Evolutionary conservation across 306 rosid species (phyloP).

Genomic region (Lupinus albus): DNA sequence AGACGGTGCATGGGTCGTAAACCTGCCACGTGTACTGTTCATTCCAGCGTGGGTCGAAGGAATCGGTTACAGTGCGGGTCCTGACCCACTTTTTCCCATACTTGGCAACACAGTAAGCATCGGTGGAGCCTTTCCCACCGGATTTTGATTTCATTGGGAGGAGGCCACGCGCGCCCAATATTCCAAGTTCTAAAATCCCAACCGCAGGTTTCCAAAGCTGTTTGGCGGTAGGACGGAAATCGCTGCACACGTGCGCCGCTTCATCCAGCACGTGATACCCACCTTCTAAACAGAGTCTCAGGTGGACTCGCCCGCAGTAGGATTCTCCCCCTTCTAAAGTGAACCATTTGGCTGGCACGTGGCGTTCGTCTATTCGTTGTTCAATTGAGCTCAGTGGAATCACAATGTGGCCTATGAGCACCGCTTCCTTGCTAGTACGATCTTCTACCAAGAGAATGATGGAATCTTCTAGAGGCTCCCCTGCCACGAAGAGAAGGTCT

Average conservation of each 20-base stretch:
- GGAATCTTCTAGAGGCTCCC: constrained; percentile 90
- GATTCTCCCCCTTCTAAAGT: constrained; percentile 51
- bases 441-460: constrained; percentile 72
- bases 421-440: constrained; percentile 64
- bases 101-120: constrained; percentile 84
- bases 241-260: constrained; percentile 97
- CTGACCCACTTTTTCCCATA: constrained; percentile 90
- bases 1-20: constrained; percentile 76
- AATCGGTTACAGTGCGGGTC: constrained; percentile 72
- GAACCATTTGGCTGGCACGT: constrained; percentile 83
- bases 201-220: constrained; percentile 85
- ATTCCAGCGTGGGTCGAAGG: constrained; percentile 88
- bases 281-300: constrained; percentile 83
- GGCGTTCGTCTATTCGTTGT: constrained; percentile 87
- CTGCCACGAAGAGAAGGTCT: constrained; percentile 82
- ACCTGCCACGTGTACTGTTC: constrained; percentile 97
- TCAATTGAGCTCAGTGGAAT: constrained; percentile 67
- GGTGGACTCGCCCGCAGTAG: constrained; percentile 75
- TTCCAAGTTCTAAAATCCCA: constrained; percentile 90
- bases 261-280: constrained; percentile 99
- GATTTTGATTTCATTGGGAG: constrained; percentile 77
- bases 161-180: constrained; percentile 77
- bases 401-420: constrained; percentile 61
- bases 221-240: constrained; percentile 90
- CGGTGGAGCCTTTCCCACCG: constrained; percentile 67